Evolutionary conservation across 2,329 filamentous ascomycete genomes (phyloP), one percentile per base, ranked within the genome.

Genomic region (Penicillium sp.): DNA sequence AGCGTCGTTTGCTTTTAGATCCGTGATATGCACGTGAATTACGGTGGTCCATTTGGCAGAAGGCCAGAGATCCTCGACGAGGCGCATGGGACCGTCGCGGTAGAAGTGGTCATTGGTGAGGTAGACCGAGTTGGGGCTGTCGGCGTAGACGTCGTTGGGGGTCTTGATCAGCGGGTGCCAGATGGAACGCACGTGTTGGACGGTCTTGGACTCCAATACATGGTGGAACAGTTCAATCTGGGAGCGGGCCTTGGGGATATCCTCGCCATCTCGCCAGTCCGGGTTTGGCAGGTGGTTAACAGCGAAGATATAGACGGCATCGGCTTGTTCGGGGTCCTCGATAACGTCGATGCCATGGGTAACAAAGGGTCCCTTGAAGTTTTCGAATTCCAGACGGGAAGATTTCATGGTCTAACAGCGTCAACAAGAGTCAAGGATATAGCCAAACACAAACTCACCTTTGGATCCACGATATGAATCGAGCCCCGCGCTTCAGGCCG

Each of bases 311-410:
- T 80, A 84, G 5, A 84, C 75, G 0, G 76, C 60, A 18, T 68
- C 58, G 8, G 63, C 28, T 2, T 56, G 56, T 2, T 71, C 56
- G 0, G 72, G 73, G 50, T 82, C 78, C 3, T 69, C 60, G n/a
- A 80, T 70, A 6, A 84, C 69, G 47, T 81, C 79, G 50, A 84
- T 79, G 1, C 81, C 81, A 51, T 84, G 81, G 0, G 80, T 80
- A 5, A 77, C 57, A 40, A 83, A 81, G 0, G 78, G 70, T 0
- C 71, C 71, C 1, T 72, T 48, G 51, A 82, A 84, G 43, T 75
- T 72, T 6, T 74, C 65, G 13, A 82, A 71, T 0, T 57, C 51
- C 3, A 84, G 67, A 18, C 73, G 69, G 36, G 64, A 69, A 1
- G 72, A 70, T 39, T 67, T 69, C 54, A 73, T 60, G 2, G 72